Evolutionary conservation across 306 rosid genomes (phyloP), one percentile per base, ranked within the genome.

Genomic region (Vigna reflexopilosa): DNA sequence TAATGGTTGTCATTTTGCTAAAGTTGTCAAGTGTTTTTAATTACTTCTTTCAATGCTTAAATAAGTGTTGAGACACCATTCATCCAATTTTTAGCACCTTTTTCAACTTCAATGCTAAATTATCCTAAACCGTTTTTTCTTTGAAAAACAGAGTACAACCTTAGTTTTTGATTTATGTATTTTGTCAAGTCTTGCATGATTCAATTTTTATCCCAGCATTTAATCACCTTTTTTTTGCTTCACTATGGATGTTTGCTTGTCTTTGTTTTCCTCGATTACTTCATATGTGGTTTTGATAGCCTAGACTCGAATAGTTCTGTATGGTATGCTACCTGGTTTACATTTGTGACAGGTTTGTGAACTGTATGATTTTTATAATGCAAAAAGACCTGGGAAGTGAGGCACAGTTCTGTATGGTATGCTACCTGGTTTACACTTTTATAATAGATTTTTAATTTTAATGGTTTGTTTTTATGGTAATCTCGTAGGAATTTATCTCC

Each of bases 401-500:
- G 92, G 99, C 99, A 54, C 99, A 93, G 85, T 72, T 96, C 85
- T 96, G 93, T 81, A 96, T 97, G 19, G 24, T 22, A 22, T 22
- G 24, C 24, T 22, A 1, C 24, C 24, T n/a, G n/a, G n/a, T n/a
- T n/a, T n/a, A 80, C 96, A 15, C 99, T 96, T 59, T 64, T 79
- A 38, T 66, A 32, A 58, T 76, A 73, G 32, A 15, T 32, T 52
- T 72, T 69, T 34, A 45, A 51, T 67, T 55, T 19, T 5, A 66
- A 55, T 80, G 52, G 64, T 44, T 70, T 61, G 51, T 50, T 59
- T 38, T 63, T 77, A 58, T 9, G 9, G 54, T 78, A 76, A 59
- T 40, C 61, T 82, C 49, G 51, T 90, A 96, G 99, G 99, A 96
- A 80, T 96, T 96, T 89, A 93, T 98, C 89, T 93, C 99, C 75